Evolutionary conservation across 2,329 filamentous ascomycete genomes (phyloP), one percentile per base, ranked within the genome.

Genomic region (Pseudogymnoascus sp.): DNA sequence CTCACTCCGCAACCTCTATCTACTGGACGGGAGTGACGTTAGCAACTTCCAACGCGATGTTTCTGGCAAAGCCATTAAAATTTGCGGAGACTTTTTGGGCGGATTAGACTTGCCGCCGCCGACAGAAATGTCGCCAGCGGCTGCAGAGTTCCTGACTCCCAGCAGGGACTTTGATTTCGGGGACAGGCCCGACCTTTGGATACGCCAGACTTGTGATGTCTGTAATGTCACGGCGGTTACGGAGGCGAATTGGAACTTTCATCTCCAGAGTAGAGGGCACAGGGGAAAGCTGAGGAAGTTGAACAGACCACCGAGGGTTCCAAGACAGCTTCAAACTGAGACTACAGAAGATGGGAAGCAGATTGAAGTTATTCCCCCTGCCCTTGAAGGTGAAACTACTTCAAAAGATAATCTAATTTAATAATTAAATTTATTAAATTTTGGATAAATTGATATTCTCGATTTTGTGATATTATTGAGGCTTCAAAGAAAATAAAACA

Each of bases 21-120:
- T 97, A 1, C 75, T 97, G 1, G 90, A 99, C 73, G 89, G 89
- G 64, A 91, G 88, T 2, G 80, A 94, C 66, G 76, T 86, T 2
- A 69, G 77, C 0, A 69, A 74, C 1, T 97, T 90, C 80, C 68
- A 79, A 0, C 71, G 78, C 0, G 75, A 79, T n/a, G 90, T 97
- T 2, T 78, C 84, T 1, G 74, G 78, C 1, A 85, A 85, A 2
- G 91, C 90, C 0, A 75, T 82, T 1, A 71, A 76, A 0, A 74
- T 97, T 28, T 82, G 87, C 0, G 71, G 76, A 11, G 71, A 75
- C 0, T 95, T 95, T 68, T 78, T 97, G 0, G 69, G 74, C 0
- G 82, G 80, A 0, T 72, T 81, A 14, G 62, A 65, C n/a, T 63
- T 72, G 3, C 66, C 66, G 6, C 68, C 75, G 41, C 77, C 80